Conservation (phyloP, 1,284 basidiomycete genomes). For the Irpex rosettiformis region DNA sequence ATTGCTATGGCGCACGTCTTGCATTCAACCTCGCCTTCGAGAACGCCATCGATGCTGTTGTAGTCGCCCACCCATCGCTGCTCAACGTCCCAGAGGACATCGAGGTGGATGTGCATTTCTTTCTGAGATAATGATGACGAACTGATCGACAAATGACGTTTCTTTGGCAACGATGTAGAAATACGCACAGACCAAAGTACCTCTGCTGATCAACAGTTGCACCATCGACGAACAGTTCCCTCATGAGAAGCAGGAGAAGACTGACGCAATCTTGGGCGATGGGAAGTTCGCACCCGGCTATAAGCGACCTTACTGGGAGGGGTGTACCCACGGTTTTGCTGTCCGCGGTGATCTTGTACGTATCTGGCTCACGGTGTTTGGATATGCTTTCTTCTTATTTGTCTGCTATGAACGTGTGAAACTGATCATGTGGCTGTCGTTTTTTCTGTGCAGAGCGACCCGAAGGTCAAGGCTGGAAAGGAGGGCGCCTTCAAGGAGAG, state of each 20-base stretch:
- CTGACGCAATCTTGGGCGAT: constrained; percentile 54
- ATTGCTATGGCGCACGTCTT: constrained; percentile 58
- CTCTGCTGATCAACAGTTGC: constrained; percentile 64
- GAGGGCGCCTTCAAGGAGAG: constrained; percentile 30
- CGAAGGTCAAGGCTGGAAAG: constrained; percentile 29
- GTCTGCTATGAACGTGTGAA: background rate
- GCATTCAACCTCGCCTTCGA: constrained; percentile 67
- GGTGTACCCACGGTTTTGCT: constrained; percentile 54
- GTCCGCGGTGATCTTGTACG: constrained; percentile 33
- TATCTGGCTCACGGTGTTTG: background rate
- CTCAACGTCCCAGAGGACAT: constrained; percentile 56
- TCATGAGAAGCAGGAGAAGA: constrained; percentile 38
- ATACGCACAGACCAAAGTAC: constrained; percentile 47
- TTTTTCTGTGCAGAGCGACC: constrained; percentile 22
- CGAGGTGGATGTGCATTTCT: constrained; percentile 35
- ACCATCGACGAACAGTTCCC: constrained; percentile 51
- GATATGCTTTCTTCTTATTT: background rate
- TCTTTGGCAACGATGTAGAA: constrained; percentile 32
- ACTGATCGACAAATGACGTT: constrained; percentile 12
- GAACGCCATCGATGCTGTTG: constrained; percentile 46
- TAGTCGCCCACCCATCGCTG: constrained; percentile 67
- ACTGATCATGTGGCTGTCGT: background rate
- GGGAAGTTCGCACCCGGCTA: constrained; percentile 47
- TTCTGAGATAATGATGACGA: background rate
- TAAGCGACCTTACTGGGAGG: constrained; percentile 40